phyloP scores from a whole-genome alignment of 2,329 filamentous ascomycete species.

The Xenosphaeropsis pyriputrescens region DNA sequence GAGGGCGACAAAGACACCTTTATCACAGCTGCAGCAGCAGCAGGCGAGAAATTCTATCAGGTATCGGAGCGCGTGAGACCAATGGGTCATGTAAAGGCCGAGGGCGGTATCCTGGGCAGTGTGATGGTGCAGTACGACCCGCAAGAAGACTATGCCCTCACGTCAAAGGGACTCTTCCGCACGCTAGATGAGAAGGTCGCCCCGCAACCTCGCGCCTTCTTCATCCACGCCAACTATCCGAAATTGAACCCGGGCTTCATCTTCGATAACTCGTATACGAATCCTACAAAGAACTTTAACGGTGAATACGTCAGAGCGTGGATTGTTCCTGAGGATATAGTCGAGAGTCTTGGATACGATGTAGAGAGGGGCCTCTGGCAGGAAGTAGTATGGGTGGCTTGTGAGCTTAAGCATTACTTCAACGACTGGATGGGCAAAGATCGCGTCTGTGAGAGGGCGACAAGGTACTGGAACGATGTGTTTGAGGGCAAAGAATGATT shows the following conservation, averaged over 20 bases:
- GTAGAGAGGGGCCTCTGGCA: constrained; percentile 12
- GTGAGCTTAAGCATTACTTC: constrained; percentile 4
- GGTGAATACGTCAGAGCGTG: constrained; percentile 10
- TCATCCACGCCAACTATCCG: constrained; percentile 14
- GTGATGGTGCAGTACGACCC: not conserved
- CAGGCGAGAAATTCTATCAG: constrained; percentile 24
- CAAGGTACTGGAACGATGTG: not conserved
- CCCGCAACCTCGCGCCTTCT: constrained; percentile 6
- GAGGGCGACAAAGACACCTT: constrained; percentile 37
- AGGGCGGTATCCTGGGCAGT: not conserved
- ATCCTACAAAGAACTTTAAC: constrained; percentile 1
- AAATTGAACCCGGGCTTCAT: constrained; percentile 17
- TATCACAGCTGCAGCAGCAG: constrained; percentile 24
- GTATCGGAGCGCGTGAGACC: constrained; percentile 14
- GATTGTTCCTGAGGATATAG: constrained; percentile 8
- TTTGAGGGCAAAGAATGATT: not conserved
- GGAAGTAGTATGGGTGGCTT: constrained; percentile 9
- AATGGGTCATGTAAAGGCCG: not conserved
- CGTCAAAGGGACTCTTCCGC: constrained; percentile 1
- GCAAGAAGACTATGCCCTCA: not conserved
- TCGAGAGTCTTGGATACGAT: constrained; percentile 11
- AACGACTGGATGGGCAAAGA: not conserved
- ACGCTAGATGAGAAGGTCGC: constrained; percentile 1
- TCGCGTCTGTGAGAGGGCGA: not conserved
- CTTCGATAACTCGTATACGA: constrained; percentile 12